phyloP scores from a whole-genome alignment of 306 rosid species.

The Lathyrus tuberosus region DNA sequence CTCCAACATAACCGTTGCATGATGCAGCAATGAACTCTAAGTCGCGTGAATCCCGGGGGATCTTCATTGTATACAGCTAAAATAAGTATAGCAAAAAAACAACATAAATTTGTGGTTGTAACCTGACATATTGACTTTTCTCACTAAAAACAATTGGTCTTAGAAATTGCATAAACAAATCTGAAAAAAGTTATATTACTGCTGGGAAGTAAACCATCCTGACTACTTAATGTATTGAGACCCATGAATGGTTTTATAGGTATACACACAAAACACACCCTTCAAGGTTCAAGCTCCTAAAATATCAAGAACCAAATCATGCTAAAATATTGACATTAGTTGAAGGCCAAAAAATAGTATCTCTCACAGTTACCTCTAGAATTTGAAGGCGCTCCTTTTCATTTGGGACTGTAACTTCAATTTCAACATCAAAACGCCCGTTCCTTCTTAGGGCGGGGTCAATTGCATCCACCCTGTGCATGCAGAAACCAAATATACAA shows the following conservation, averaged over 20 bases:
- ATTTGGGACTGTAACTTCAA: conserved; percentile 80
- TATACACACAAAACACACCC: not conserved
- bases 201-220: conserved; percentile 3
- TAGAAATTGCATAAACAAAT: not conserved
- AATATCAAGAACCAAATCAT: conserved; percentile 28
- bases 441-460: conserved; percentile 90
- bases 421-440: conserved; percentile 91
- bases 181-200: conserved; percentile 24
- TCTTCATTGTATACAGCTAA: conserved; percentile 83
- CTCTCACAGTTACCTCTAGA: conserved; percentile 62
- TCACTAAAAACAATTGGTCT: conserved; percentile 20
- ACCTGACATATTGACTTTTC: conserved; percentile 18
- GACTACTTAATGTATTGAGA: not conserved
- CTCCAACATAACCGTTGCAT: conserved; percentile 96
- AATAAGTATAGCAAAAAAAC: conserved; percentile 30
- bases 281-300: conserved; percentile 16
- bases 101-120: conserved; percentile 21
- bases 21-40: conserved; percentile 70
- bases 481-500: conserved; percentile 33
- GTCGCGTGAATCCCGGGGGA: conserved; percentile 62
- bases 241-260: not conserved
- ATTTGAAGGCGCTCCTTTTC: conserved; percentile 83
- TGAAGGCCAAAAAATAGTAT: not conserved
- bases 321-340: not conserved
- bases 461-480: conserved; percentile 71